Conservation (phyloP, 2,329 filamentous ascomycete species). For the Podosphaera leucotricha region DNA sequence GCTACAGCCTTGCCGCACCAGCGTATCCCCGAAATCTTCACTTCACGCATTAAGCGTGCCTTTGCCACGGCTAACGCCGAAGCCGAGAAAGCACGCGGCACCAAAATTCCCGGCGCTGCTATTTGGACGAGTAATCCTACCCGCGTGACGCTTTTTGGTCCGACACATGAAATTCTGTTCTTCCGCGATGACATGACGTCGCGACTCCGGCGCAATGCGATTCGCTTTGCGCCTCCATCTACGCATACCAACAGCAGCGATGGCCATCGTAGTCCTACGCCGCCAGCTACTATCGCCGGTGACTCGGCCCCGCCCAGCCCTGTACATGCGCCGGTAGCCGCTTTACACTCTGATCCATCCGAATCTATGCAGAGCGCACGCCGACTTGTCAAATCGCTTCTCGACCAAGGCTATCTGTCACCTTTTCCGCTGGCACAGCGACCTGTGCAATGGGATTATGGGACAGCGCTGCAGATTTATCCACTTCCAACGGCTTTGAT, state of each 20-base stretch:
- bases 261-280: background rate
- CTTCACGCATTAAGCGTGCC: conserved; percentile 56
- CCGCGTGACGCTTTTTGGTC: conserved; percentile 63
- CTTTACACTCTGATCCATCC: conserved; percentile 3
- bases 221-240: conserved; percentile 34
- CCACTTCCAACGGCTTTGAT: conserved; percentile 69
- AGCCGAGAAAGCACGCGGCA: conserved; percentile 24
- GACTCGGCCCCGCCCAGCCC: background rate
- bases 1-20: conserved; percentile 46
- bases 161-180: conserved; percentile 65
- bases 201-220: conserved; percentile 51
- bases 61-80: conserved; percentile 62
- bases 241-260: background rate
- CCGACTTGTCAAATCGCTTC: conserved; percentile 68
- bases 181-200: conserved; percentile 71
- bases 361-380: conserved; percentile 30
- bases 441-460: conserved; percentile 79
- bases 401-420: conserved; percentile 73
- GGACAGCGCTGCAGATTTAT: conserved; percentile 54
- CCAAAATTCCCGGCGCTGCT: conserved; percentile 40
- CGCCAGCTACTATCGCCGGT: background rate
- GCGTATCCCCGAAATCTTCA: conserved; percentile 69
- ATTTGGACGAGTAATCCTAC: conserved; percentile 80
- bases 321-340: background rate
- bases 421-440: conserved; percentile 63